Evolutionary conservation across 495 filamentous ascomycete species (phyloP).

Genomic region (Annulohypoxylon maeteangense): DNA sequence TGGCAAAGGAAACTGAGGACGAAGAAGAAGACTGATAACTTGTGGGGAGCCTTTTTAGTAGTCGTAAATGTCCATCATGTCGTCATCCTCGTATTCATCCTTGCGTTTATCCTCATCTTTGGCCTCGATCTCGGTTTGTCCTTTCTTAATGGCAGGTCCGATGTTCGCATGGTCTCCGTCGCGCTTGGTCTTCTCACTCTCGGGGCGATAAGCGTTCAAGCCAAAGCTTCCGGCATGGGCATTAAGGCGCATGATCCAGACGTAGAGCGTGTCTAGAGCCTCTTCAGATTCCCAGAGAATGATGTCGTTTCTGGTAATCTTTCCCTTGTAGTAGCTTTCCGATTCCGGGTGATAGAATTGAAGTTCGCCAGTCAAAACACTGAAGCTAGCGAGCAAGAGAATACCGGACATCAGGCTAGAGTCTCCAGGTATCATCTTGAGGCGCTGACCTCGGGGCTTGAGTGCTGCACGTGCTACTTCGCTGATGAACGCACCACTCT

Average conservation of each 20-base stretch:
- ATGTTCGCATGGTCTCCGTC: background rate
- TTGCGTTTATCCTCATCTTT: background rate
- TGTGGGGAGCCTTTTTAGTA: no score
- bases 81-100: no score
- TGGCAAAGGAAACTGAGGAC: background rate
- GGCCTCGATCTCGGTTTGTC: background rate
- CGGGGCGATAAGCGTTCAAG: background rate
- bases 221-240: background rate
- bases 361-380: no score
- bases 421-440: background rate
- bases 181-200: background rate
- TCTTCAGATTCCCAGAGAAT: conserved; percentile 14
- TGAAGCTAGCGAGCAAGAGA: no score
- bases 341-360: no score
- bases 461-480: background rate
- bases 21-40: background rate
- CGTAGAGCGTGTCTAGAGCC: background rate
- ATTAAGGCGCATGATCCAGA: background rate
- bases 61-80: background rate
- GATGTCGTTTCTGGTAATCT: background rate
- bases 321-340: no score
- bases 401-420: no score
- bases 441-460: background rate
- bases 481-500: background rate
- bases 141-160: background rate